Percentiles rank a stretch among this genome's conserved stretches.
Conservation (phyloP, 129 eudicot genomes). For the Solidago caesia region DNA sequence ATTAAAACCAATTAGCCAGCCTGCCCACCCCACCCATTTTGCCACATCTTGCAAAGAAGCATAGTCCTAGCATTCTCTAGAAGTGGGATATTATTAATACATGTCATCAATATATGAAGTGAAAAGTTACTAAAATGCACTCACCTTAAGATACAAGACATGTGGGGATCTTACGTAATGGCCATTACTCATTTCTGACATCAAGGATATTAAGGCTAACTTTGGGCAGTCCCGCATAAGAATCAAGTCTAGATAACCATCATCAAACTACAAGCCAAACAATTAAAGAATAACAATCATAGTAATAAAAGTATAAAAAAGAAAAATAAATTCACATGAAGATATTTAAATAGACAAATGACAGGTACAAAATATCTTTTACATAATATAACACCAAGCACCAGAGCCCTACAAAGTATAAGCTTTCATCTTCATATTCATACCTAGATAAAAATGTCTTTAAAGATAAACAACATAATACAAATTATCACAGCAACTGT, state of each 20-base stretch:
- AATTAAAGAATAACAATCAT: slow-evolving; percentile 10
- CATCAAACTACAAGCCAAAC: slow-evolving; percentile 73
- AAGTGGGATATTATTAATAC: not conserved
- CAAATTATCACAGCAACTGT: too few relatives aligned
- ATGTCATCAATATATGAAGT: not conserved
- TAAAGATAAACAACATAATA: too few relatives aligned
- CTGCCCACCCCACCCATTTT: not conserved
- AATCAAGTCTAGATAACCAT: slow-evolving; percentile 78
- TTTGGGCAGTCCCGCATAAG: slow-evolving; percentile 66
- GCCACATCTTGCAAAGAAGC: slow-evolving; percentile 14
- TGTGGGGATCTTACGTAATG: slow-evolving; percentile 76
- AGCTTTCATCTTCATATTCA: slow-evolving; percentile 13
- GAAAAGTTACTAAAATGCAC: slow-evolving; percentile 2
- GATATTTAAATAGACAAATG: not conserved
- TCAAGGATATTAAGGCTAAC: slow-evolving; percentile 56
- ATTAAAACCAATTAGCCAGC: not conserved
- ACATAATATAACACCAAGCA: slow-evolving; percentile 17
- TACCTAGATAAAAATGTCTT: not conserved
- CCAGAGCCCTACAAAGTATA: not conserved
- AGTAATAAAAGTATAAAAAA: not conserved
- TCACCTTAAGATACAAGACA: slow-evolving; percentile 67
- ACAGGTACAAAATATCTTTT: slow-evolving; percentile 12
- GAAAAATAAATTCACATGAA: not conserved
- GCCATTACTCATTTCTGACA: slow-evolving; percentile 75
- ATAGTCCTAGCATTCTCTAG: not conserved